Base-by-base conservation (phyloP, 2,329 filamentous ascomycete species). In the Metarhizium album region DNA sequence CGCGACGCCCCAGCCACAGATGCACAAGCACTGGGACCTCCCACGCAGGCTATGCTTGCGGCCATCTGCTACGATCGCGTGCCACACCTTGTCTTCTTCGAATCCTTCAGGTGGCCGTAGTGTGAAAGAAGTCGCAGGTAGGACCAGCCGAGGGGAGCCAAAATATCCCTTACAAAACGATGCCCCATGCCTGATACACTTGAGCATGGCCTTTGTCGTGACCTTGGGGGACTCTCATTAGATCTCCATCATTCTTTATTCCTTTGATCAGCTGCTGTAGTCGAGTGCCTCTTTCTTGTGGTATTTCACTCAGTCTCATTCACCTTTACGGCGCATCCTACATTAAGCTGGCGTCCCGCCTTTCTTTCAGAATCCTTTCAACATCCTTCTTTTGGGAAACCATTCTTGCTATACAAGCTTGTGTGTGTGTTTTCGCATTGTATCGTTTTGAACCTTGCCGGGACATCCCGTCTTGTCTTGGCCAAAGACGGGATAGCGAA, bases 31-130 rank as follows among this genome's bases (percentile, higher is more conserved):
- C 29, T 27, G 37, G 37, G 38, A 48, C n/a, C 35, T 16, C 14
- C 33, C 38, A 9, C n/a, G 47, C 42, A 18, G 37, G 48, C 35
- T 48, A 37, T 48, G 23, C 42, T 51, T 35, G 24, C 46, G 51
- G 42, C 49, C 53, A 52, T 50, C 48, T 52, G 52, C 52, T 42
- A 5, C 37, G 49, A 42, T 50, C 52, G 38, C 49, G 54, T 55
- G 54, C 49, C 49, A 31, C 37, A 33, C 43, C 49, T 45, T 50
- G 35, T 52, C 43, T 45, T 48, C 40, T 50, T 50, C n/a, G 9
- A 42, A 35, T 45, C 24, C 46, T 24, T 18, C 45, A 49, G 48
- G 49, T 51, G 46, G 46, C 20, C 31, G 43, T 22, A 11, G 42
- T 38, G n/a, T 35, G 43, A 51, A 43, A 48, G 46, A 43, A 29